These are phyloP conservation scores for Agrocybe pediades DNA, from an alignment of 768 basidiomycete genomes.

Conservation along the genomic window DNA sequence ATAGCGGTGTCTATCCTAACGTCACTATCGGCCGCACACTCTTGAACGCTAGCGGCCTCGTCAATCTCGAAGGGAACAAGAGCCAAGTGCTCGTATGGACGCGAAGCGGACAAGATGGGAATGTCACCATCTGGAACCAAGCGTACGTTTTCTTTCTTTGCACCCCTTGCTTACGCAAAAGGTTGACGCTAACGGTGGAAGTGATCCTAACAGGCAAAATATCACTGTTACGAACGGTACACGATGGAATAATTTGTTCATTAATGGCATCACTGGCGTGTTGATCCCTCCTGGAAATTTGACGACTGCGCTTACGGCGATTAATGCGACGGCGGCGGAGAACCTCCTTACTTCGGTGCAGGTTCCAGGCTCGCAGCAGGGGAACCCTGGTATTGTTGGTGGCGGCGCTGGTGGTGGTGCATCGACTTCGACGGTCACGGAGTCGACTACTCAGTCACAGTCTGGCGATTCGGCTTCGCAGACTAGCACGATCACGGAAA, in stretches of 20 bases:
- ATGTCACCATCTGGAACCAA: constrained; percentile 50
- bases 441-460: no score
- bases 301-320: constrained; percentile 37
- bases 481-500: background rate
- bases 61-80: constrained; percentile 58
- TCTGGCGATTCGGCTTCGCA: no score
- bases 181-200: constrained; percentile 1
- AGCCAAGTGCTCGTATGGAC: constrained; percentile 53
- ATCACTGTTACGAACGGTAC: constrained; percentile 38
- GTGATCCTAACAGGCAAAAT: constrained; percentile 18
- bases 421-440: no score
- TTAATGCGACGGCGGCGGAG: constrained; percentile 44
- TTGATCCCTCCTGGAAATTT: constrained; percentile 55
- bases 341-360: constrained; percentile 26
- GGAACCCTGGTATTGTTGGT: no score
- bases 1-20: constrained; percentile 50
- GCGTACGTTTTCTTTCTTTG: constrained; percentile 29
- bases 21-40: constrained; percentile 66
- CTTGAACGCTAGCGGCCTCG: constrained; percentile 48
- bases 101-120: constrained; percentile 18
- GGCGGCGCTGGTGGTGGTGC: background rate
- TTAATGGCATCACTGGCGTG: constrained; percentile 53
- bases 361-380: no score
- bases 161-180: background rate
- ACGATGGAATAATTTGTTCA: constrained; percentile 38